Percentiles rank a stretch among this genome's conserved stretches.
Conservation (phyloP, 2,329 filamentous ascomycete genomes). For the Hymenoscyphus fraxineus region DNA sequence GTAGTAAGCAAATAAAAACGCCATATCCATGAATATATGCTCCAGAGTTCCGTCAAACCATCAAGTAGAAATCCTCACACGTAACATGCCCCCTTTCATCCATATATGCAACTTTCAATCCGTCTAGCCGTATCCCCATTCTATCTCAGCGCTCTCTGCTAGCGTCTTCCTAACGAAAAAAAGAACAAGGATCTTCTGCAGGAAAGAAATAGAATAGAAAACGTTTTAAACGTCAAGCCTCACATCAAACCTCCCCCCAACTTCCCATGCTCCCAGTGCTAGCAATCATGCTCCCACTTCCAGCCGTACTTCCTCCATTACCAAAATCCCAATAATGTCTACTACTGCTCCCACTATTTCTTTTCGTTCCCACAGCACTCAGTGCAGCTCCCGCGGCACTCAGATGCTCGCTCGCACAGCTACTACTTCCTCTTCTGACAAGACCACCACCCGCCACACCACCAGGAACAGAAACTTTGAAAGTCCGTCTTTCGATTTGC, state of each 20-base stretch:
- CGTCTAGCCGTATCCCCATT: no score
- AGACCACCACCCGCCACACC: constrained; percentile 36
- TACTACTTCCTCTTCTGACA: constrained; percentile 48
- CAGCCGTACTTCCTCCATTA: constrained; percentile 55
- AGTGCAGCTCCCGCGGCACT: constrained; percentile 45
- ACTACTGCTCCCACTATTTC: constrained; percentile 63
- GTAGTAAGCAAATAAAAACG: no score
- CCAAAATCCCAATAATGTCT: constrained; percentile 93
- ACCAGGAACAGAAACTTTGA: constrained; percentile 50
- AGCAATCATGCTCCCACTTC: constrained; percentile 68
- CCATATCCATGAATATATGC: no score
- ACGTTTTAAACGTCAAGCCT: not conserved
- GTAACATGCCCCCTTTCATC: no score
- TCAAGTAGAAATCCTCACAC: no score
- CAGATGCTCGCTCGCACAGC: constrained; percentile 85
- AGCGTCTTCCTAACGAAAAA: no score
- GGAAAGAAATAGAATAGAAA: no score
- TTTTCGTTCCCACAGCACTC: constrained; percentile 37
- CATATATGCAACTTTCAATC: no score
- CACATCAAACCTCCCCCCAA: constrained; percentile 65
- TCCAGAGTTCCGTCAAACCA: no score
- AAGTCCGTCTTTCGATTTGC: constrained; percentile 48
- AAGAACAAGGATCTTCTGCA: no score
- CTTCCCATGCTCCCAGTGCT: constrained; percentile 66
- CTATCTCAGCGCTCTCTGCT: no score